Base-by-base conservation (phyloP, 164 flowering plant species). In the Chimonanthus salicifolius region DNA sequence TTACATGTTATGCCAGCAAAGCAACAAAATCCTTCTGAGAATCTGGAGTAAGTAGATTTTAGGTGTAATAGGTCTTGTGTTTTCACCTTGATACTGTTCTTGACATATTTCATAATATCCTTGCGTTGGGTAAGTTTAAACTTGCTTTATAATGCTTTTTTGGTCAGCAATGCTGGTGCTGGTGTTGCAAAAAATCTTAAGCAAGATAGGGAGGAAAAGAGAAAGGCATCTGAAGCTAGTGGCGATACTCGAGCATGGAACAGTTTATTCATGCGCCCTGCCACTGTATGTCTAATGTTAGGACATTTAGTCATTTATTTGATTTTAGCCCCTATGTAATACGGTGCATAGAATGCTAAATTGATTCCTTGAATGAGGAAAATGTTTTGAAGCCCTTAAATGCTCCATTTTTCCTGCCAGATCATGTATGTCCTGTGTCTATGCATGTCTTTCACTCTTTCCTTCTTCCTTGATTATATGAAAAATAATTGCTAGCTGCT, bases 181-280 rank as follows among this genome's bases (percentile, higher is more conserved):
- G 80, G 83, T 67, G 76, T 72, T 70, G 48, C 89, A 73, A 91
- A 85, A 78, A 87, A 85, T 70, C 83, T 94, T 62, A 94, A 94
- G 89, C 87, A 90, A 75, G 71, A 81, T 71, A 87, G 88, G 80
- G 89, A 72, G 74, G 97, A 89, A 46, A 87, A 87, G 74, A 88
- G 85, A 78, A 96, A 92, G 79, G 87, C 87, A 72, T 81, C 97
- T 70, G 98, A 96, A 90, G 92, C 91, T 50, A 79, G 92, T 83
- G 99, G 99, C 71, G 79, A 94, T 78, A 94, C 97, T 47, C 83
- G 75, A 79, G 88, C 97, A 51, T 96, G 99, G 99, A 94, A 92
- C 78, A 85, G 85, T 80, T 86, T 96, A 74, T 92, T 86, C 78
- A 89, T 96, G 93, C 94, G 91, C 47, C 78, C 91, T 78, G 98